Evolutionary conservation across 768 basidiomycete genomes (phyloP), one percentile per base, ranked within the genome.

Genomic region (Boletus speciosus): DNA sequence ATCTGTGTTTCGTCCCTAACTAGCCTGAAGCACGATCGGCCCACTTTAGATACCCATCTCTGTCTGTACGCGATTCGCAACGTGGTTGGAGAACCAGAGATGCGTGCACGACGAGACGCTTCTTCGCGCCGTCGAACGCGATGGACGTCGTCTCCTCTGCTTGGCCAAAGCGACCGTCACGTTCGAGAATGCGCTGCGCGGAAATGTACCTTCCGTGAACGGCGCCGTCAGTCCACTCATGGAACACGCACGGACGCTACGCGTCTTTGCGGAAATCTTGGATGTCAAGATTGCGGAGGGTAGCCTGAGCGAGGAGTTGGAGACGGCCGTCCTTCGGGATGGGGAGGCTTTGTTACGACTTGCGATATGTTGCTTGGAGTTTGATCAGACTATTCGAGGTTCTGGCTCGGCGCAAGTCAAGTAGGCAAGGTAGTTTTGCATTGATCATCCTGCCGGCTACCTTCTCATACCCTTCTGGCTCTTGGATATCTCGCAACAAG

Each of bases 291-390:
- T 53, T 1, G 38, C 36, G 9, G 54, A 65, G 25, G 59, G 50
- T 0, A 51, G 7, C 5, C n/a, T 62, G 42, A 55, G 21, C 37
- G 35, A 46, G 53, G 65, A 58, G n/a, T 45, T 67, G 48, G 47
- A 60, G 32, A 41, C 29, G 31, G 66, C 62, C 5, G 63, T 67
- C 1, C 47, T 65, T 34, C 58, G 66, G 15, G 60, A 70, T 19
- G 66, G 66, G 14, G 50, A 60, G 32, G 36, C 41, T 1, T 29
- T 70, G 34, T 53, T 66, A 4, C 51, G 51, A 12, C 55, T 70
- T 2, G 65, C 65, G 37, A 12, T 38, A 12, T 47, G 41, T 41
- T 66, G 66, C 36, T 50, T 68, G 38, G 58, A 65, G 27, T 61
- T 68, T 4, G 65, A 56, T 36, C 51, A 29, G 27, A 54, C 34